Evolutionary conservation across 306 rosid genomes (phyloP).

Genomic region (Hippophae gyantsensis): DNA sequence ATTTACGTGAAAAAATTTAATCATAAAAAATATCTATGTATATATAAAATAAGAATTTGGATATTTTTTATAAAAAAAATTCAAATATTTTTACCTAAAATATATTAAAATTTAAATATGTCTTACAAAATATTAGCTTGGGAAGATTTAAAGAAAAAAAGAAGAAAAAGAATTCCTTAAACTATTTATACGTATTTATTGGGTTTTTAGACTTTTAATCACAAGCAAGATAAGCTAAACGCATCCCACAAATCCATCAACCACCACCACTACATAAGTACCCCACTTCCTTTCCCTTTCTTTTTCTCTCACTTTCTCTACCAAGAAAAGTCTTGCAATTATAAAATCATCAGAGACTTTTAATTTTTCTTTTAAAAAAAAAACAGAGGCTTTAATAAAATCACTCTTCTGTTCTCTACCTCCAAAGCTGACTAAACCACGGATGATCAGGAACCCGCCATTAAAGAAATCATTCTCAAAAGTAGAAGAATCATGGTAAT

Average conservation of each 20-base stretch:
- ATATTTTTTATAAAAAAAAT: too few relatives aligned
- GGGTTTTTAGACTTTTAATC: slow-evolving; percentile 29
- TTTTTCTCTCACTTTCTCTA: slow-evolving; percentile 16
- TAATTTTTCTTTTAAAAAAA: too few relatives aligned
- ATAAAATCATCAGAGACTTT: slow-evolving; percentile 4
- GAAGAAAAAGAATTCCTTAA: too few relatives aligned
- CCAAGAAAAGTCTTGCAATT: slow-evolving; percentile 3
- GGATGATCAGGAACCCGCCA: slow-evolving; percentile 43
- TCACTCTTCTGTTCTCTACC: too few relatives aligned
- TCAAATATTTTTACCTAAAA: too few relatives aligned
- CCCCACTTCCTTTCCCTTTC: neutral
- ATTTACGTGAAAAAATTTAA: too few relatives aligned
- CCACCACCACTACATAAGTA: slow-evolving; percentile 18
- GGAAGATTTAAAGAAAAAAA: too few relatives aligned
- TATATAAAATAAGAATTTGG: too few relatives aligned
- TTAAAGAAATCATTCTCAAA: slow-evolving; percentile 72
- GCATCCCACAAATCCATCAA: slow-evolving; percentile 17
- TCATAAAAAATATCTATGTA: too few relatives aligned
- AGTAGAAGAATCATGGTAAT: slow-evolving; percentile 79
- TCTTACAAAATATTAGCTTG: too few relatives aligned
- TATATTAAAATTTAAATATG: too few relatives aligned
- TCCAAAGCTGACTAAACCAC: neutral
- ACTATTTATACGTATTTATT: too few relatives aligned
- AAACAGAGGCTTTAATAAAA: neutral
- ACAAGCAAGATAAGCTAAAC: slow-evolving; percentile 16